Base-by-base conservation (phyloP, 192 early-diverging fungal species). In the Blastocladiella britannica region DNA sequence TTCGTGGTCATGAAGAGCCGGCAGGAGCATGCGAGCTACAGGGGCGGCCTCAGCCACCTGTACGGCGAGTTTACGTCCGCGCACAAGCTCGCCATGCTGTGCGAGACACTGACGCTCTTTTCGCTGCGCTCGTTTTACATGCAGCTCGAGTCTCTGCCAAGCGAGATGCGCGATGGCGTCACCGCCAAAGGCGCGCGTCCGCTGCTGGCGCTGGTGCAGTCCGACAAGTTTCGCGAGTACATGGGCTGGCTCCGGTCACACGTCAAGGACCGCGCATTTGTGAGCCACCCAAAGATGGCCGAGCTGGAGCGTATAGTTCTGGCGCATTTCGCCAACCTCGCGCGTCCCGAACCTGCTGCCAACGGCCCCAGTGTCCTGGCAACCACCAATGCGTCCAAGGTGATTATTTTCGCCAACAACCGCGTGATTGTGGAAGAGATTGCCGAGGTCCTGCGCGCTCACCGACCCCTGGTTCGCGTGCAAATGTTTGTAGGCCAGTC, bases 361-460 rank as follows among this genome's bases (percentile, higher is more conserved):
- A 26, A 56, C 27, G 56, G 68, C 71, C n/a, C n/a, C n/a, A n/a
- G n/a, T n/a, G n/a, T n/a, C n/a, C n/a, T n/a, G n/a, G n/a, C n/a
- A n/a, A n/a, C n/a, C n/a, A n/a, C n/a, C n/a, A n/a, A n/a, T n/a
- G 29, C 86, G 66, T 27, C 78, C 69, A 25, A 70, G 8, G 76
- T 86, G 25, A 95, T 95, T 64, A 69, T 95, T 1, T 95, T 95
- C 72, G 85, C 85, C 2, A 77, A 80, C 61, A 85, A 73, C 56
- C 77, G 92, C 22, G 84, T 83, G 37, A 84, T 85, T 1, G 92
- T 95, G 3, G 81, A 82, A 27, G 89, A 91, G 70, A 93, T 95
- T 65, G 69, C 66, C 25, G 54, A 57, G 9, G 53, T 55, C 4
- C 62, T 95, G 29, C 53, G 66, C 27, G 29, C 64, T 12, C 81